phyloP scores from a whole-genome alignment of 2,329 filamentous ascomycete species.

The Trematosphaeria pertusa region DNA sequence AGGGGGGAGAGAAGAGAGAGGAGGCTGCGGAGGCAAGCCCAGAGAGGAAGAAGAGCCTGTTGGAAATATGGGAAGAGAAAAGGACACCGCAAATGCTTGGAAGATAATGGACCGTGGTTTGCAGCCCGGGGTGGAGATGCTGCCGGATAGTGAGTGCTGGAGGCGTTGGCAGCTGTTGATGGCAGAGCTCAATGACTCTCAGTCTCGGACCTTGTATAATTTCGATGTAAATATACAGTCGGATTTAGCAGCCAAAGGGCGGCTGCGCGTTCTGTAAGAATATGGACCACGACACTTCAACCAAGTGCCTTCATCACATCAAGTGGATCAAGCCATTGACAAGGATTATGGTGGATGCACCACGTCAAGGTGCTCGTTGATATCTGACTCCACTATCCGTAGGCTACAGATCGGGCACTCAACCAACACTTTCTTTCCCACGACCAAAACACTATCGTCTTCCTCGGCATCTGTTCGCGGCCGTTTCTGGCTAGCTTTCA shows the following conservation, averaged over 20 bases:
- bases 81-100: slow-evolving; percentile 26
- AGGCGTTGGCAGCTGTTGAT: too few species aligned
- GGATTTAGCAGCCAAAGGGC: neutral
- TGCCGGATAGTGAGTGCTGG: too few species aligned
- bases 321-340: neutral
- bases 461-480: slow-evolving; percentile 6
- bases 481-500: slow-evolving; percentile 29
- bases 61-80: slow-evolving; percentile 41
- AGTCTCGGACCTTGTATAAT: slow-evolving; percentile 9
- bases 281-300: too few species aligned
- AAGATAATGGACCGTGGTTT: too few species aligned
- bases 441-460: slow-evolving; percentile 16
- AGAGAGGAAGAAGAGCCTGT: slow-evolving; percentile 45
- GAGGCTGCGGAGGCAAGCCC: neutral
- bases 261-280: slow-evolving; percentile 4
- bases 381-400: slow-evolving; percentile 35
- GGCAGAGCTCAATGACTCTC: too few species aligned
- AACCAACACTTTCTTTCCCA: slow-evolving; percentile 33
- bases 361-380: slow-evolving; percentile 51
- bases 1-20: slow-evolving; percentile 17
- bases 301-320: too few species aligned
- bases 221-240: slow-evolving; percentile 15
- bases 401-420: slow-evolving; percentile 50
- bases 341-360: slow-evolving; percentile 27
- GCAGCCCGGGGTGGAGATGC: too few species aligned